Conservation (phyloP, 805 yeast genomes). For the Metschnikowia corniflorae region DNA sequence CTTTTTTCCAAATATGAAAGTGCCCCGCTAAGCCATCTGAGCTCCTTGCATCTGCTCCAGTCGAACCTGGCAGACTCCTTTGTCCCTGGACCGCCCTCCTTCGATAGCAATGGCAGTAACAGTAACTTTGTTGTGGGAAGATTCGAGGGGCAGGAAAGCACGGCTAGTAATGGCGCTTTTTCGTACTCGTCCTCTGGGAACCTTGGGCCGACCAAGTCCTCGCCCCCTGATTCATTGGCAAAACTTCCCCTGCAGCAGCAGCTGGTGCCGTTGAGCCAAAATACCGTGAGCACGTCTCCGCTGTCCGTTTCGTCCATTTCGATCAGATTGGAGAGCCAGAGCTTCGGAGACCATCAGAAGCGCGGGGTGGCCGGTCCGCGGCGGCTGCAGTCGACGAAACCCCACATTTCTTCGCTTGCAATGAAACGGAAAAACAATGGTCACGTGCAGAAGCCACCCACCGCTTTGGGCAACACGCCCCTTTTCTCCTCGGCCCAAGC, state of each 20-base stretch:
- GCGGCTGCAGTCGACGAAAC: slow-evolving; percentile 9
- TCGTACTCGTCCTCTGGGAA: no score
- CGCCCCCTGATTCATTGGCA: not conserved
- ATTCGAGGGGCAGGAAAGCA: no score
- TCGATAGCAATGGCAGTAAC: no score
- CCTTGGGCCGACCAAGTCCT: not conserved
- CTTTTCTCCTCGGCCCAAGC: not conserved
- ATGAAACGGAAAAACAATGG: slow-evolving; percentile 16
- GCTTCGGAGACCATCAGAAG: slow-evolving; percentile 13
- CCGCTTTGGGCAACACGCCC: not conserved
- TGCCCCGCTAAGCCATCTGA: no score
- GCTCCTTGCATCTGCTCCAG: no score
- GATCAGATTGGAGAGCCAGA: slow-evolving; percentile 27
- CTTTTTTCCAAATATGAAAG: no score
- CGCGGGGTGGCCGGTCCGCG: not conserved
- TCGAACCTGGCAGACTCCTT: no score
- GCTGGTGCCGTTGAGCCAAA: no score
- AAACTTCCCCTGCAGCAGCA: slow-evolving; percentile 11
- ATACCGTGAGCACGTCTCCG: slow-evolving; percentile 13
- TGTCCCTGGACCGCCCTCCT: no score
- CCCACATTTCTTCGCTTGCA: slow-evolving; percentile 8
- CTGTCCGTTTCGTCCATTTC: slow-evolving; percentile 24
- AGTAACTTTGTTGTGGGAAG: no score
- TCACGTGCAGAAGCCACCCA: slow-evolving; percentile 20
- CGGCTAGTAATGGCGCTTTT: no score